Base-by-base conservation (phyloP, 192 early-diverging fungal species). In the Backusella liffmaniae region DNA sequence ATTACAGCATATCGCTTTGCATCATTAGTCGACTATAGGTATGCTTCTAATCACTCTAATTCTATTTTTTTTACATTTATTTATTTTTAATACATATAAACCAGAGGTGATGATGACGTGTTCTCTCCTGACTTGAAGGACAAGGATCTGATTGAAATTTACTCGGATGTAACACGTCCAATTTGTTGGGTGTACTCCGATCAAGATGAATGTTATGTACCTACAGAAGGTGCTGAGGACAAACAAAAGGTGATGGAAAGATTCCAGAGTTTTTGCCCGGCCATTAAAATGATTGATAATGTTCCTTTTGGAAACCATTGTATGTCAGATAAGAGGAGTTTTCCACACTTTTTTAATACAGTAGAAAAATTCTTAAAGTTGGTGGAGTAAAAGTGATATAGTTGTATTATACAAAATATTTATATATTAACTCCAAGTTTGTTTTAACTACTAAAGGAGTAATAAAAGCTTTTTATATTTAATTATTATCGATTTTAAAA, bases 1-100 rank as follows among this genome's bases (percentile, higher is more conserved):
- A 77, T 86, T 16, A 80, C 85, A 10, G 84, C 83, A 7, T 76
- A 78, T 46, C 80, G 85, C 5, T 84, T 80, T 66, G 77, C 70
- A 34, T 81, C 83, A 4, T 34, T 86, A 21, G 73, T 53, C 12
- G 76, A 80, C 18, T 65, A 75, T 21, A 78, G 80, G 85, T 84
- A 78, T 76, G 66, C 51, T 44, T 44, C 42, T 44, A 44, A 44
- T 44, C 42, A 16, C 13, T 44, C 42, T 44, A 4, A 44, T 44
- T 44, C 42, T 44, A 3, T 41, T 41, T 41, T 10, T 18, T 49
- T 18, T 49, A n/a, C 16, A 49, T 18, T n/a, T 18, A n/a, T 7
- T 49, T 49, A 49, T 21, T 49, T 49, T 49, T 49, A 49, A n/a
- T 49, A 44, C 13, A 44, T 16, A 16, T 15, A 44, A 49, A n/a